phyloP scores from a whole-genome alignment of 2,329 filamentous ascomycete species.

The Zarea fungicola region DNA sequence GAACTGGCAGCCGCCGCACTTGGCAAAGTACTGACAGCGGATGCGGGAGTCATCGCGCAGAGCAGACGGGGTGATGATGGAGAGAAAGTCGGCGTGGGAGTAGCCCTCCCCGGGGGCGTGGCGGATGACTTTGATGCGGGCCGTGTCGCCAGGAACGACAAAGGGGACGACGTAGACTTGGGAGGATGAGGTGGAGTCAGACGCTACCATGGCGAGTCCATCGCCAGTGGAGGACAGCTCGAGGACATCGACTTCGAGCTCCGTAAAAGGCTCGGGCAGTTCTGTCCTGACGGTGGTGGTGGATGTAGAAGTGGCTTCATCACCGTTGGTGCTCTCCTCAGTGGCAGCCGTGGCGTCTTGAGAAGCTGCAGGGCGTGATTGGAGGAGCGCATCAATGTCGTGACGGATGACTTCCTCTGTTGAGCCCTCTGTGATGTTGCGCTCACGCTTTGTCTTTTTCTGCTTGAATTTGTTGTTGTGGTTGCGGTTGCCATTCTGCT shows the following conservation, averaged over 20 bases:
- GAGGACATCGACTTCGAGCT: conserved; percentile 76
- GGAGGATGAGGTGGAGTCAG: conserved; percentile 40
- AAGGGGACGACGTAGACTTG: conserved; percentile 85
- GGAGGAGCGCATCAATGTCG: conserved; percentile 55
- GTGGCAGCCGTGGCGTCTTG: conserved; percentile 21
- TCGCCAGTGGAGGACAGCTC: conserved; percentile 89
- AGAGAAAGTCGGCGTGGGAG: conserved; percentile 75
- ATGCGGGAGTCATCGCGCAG: conserved; percentile 73
- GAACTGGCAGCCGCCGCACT: conserved; percentile 90
- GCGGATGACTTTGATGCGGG: conserved; percentile 71
- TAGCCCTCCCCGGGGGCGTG: conserved; percentile 63
- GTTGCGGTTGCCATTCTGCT: not conserved
- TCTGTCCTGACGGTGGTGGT: not conserved
- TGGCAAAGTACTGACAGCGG: conserved; percentile 78
- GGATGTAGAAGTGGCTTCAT: conserved; percentile 14
- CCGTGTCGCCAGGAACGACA: conserved; percentile 75
- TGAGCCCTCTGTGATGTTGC: conserved; percentile 56
- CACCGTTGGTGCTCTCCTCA: conserved; percentile 19
- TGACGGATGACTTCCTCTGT: conserved; percentile 61
- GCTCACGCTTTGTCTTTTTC: conserved; percentile 54
- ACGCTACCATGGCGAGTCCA: conserved; percentile 67
- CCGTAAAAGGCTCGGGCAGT: conserved; percentile 63
- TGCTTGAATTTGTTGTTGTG: conserved; percentile 26
- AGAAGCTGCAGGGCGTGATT: conserved; percentile 31
- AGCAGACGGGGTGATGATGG: conserved; percentile 66